phyloP scores from a whole-genome alignment of 2,329 filamentous ascomycete genomes.

The Pyrenochaeta sp. region DNA sequence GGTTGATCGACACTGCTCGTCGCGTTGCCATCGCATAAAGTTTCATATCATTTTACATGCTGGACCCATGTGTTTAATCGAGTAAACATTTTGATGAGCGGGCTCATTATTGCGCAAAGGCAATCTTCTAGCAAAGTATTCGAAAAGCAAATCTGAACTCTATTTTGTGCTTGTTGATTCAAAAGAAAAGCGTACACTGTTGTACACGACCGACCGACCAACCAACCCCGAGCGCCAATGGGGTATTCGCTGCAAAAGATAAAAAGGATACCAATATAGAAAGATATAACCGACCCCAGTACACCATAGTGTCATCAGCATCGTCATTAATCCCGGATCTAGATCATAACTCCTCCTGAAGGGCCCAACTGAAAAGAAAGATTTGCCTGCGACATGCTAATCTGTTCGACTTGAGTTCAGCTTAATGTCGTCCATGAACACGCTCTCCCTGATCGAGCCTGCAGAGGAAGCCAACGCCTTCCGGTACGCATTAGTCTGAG shows the following conservation, averaged over 20 bases:
- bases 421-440: constrained; percentile 10
- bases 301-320: constrained; percentile 1
- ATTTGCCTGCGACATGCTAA: neutral
- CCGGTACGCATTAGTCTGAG: constrained; percentile 34
- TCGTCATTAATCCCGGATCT: too few species aligned
- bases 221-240: neutral
- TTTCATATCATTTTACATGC: too few species aligned
- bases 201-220: neutral
- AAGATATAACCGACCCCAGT: neutral
- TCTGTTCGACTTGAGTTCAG: constrained; percentile 2
- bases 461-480: constrained; percentile 26
- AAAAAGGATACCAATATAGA: neutral
- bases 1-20: too few species aligned
- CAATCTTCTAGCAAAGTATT: too few species aligned
- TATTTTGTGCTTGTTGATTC: too few species aligned
- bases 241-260: neutral
- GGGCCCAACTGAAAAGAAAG: neutral
- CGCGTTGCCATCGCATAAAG: too few species aligned
- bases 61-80: too few species aligned
- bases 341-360: too few species aligned
- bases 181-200: neutral
- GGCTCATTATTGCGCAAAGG: too few species aligned
- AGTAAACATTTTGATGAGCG: too few species aligned
- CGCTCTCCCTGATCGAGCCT: constrained; percentile 10
- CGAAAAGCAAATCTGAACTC: too few species aligned